Base-by-base conservation (phyloP, 306 rosid species). In the Quercus dentata region DNA sequence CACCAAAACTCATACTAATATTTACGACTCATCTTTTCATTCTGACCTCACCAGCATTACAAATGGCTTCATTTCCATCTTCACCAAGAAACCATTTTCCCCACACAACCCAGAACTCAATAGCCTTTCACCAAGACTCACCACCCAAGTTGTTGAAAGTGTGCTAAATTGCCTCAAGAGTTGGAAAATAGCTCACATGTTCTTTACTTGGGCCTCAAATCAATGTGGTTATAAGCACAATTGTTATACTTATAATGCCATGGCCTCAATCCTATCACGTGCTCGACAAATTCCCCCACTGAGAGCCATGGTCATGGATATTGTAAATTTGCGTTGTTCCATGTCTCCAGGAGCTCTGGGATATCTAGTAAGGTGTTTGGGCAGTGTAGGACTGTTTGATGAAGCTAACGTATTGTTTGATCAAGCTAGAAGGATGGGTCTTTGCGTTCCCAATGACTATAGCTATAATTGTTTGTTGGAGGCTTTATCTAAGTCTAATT, bases 341-440 rank as follows among this genome's bases (percentile, higher is more conserved):
- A 87, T 92, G 81, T 73, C 97, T 8, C 94, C 97, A 1, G 93
- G 93, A 4, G 97, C 97, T 3, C 69, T 94, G 67, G 94, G 93
- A 56, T 87, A 89, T 82, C 86, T 90, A 71, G n/a, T 94, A 33
- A 88, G 94, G 51, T 88, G 92, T 74, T 83, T 94, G 56, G 94
- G 89, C n/a, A 49, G 28, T 1, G 79, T 85, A 59, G 91, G 88
- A 28, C 74, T 94, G 67, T 86, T 81, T 5, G 83, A 74, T 14
- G 97, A 90, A 82, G 97, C 94, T 63, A 85, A 88, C 84, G 59
- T 71, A 23, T 51, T 94, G 77, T 92, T 94, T 74, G 93, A 94
- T 86, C 89, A 86, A 79, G 85, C 88, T 76, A 73, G 83, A 6
- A 3, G 14, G 15, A 88, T 76, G 86, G 93, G 92, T 69, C 93